Percentiles rank a stretch among this genome's conserved stretches.
These are phyloP conservation scores for Lichtheimia hyalospora DNA, from an alignment of 371 early-diverging fungal genomes.

Conservation along the genomic window DNA sequence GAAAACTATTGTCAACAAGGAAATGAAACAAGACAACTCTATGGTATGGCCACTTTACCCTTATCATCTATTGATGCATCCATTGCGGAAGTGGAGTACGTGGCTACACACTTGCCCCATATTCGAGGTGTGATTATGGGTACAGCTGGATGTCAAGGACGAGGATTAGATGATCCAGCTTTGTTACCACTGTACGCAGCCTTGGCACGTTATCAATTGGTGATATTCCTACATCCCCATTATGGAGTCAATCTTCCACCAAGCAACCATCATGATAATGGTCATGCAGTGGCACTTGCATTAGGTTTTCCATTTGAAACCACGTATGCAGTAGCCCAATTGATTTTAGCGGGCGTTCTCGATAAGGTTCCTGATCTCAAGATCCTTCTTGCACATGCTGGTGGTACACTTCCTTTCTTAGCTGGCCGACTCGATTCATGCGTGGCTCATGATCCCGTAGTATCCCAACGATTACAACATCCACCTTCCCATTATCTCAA, in stretches of 20 bases:
- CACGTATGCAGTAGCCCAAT: conserved; percentile 30
- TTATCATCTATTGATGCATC: conserved; percentile 19
- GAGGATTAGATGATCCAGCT: conserved; percentile 42
- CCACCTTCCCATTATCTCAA: conserved; percentile 25
- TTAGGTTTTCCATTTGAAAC: conserved; percentile 47
- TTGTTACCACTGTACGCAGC: conserved; percentile 31
- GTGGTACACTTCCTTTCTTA: conserved; percentile 43
- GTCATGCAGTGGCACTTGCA: conserved; percentile 44
- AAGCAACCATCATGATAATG: conserved; percentile 15
- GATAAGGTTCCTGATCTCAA: conserved; percentile 36
- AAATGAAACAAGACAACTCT: conserved; percentile 15
- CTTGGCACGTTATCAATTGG: conserved; percentile 22
- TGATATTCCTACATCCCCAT: conserved; percentile 43
- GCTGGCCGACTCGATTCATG: conserved; percentile 43
- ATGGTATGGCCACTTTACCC: conserved; percentile 37
- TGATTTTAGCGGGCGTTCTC: conserved; percentile 38
- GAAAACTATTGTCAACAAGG: conserved; percentile 21
- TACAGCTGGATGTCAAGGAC: conserved; percentile 26
- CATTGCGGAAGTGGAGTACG: conserved; percentile 26
- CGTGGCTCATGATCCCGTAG: conserved; percentile 30
- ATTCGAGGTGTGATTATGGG: conserved; percentile 40
- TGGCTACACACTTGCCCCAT: conserved; percentile 14
- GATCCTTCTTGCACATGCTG: conserved; percentile 38
- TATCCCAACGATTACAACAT: conserved; percentile 14
- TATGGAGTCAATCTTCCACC: conserved; percentile 31